Base-by-base conservation (phyloP, 352 stramenopile species). In the Thraustotheca clavata region DNA sequence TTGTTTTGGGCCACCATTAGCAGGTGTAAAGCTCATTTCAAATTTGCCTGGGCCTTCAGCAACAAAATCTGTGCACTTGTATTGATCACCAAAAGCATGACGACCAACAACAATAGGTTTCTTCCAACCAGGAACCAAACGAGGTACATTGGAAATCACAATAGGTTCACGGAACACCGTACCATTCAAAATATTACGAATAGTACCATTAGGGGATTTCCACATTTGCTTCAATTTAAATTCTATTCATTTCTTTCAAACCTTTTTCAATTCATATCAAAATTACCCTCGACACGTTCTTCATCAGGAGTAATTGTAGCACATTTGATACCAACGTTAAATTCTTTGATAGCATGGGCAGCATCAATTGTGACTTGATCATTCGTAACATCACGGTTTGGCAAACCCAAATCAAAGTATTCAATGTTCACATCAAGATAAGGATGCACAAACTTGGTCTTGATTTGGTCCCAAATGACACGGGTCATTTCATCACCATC, bases 101-200 rank as follows among this genome's bases (percentile, higher is more conserved):
- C 85, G 79, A 9, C 85, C 87, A 31, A 96, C 82, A 41, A 96
- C 77, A 60, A 95, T 96, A 12, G 85, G 80, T 70, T 94, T 73
- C 62, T 89, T 86, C 87, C 87, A 96, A 11, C 83, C 83, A 14
- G 87, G 85, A 41, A 96, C 86, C 11, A 96, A 73, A 39, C 83
- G 82, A 5, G 87, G 87, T 49, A 94, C 82, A 74, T 94, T 96
- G 63, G 73, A 78, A 76, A 80, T 87, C 4, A 96, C 60, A 49
- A 96, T 96, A 22, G 87, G 87, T 71, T 96, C 87, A 49, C 87
- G 83, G 73, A 96, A 96, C 3, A 96, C 87, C 12, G 87, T 96
- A 52, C 87, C 87, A 62, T 81, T 80, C 43, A 94, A 70, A 46
- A 86, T 80, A 68, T 94, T 94, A 49, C 87, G 87, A 39, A 96